Base-by-base conservation (phyloP, 148 eudicot genomes). In the Dysphania ambrosioides region DNA sequence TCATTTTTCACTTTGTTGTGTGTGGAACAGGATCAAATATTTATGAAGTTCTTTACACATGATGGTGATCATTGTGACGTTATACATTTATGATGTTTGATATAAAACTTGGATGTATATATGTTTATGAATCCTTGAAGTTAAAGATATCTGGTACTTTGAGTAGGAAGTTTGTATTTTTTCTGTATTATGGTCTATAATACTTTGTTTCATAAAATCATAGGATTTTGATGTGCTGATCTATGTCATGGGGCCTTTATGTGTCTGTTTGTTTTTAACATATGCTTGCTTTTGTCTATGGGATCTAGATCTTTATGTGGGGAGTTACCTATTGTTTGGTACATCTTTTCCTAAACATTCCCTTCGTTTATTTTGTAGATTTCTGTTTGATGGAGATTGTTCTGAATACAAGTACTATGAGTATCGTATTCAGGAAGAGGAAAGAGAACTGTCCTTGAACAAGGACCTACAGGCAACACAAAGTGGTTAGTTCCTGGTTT, bases 351-450 rank as follows among this genome's bases (percentile, higher is more conserved):
- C 36, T n/a, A 19, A 68, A 36, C 27, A 29, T 78, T 18, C 79
- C 67, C 4, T 30, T 68, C 81, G 53, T 51, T 56, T 69, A 27
- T 47, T 26, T 34, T 72, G 83, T 89, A 95, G 98, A 70, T 95
- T 95, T 82, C 80, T 95, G 70, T 95, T 86, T 80, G 98, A 95
- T 75, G 84, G 86, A 65, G 84, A 87, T 61, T 92, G 96, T 84
- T 79, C 88, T 56, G 98, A 95, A 70, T 95, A 86, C 76, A 95
- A 92, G 77, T 95, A 95, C 63, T 95, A 92, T 83, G 90, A 87
- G 72, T 87, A 81, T 79, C 93, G 82, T 62, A 88, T 95, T 83
- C 71, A 72, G 56, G 96, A 88, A 81, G 98, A 95, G 85, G 89
- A 90, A 79, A 92, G 84, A 72, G 87, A 83, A 75, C 76, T 87